These are phyloP conservation scores for Wickerhamomyces strasburgensis DNA, from an alignment of 805 yeast species.

Conservation along the genomic window DNA sequence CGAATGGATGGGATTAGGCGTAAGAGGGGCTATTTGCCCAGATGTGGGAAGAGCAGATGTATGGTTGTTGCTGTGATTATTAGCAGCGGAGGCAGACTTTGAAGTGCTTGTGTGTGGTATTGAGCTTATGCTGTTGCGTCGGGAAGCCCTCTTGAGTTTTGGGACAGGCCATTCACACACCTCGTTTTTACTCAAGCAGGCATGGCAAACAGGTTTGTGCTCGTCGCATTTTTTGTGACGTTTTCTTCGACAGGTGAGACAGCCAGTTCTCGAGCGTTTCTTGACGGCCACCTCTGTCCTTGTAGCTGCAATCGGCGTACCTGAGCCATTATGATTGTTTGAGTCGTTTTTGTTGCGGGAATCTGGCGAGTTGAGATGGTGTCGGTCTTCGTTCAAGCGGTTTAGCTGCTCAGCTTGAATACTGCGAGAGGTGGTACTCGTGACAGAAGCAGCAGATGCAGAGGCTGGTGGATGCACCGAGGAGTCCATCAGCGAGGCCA, in stretches of 20 bases:
- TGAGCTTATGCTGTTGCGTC: constrained; percentile 1
- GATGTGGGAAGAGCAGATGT: background rate
- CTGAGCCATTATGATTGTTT: background rate
- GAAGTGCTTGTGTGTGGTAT: background rate
- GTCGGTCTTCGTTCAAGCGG: no score
- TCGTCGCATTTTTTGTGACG: constrained; percentile 60
- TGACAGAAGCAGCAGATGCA: no score
- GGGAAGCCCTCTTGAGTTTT: constrained; percentile 26
- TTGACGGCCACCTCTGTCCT: constrained; percentile 1
- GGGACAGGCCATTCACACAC: constrained; percentile 29
- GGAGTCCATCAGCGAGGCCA: no score
- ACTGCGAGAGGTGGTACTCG: no score
- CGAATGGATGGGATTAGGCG: no score
- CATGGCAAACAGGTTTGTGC: constrained; percentile 29
- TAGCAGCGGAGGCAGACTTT: background rate
- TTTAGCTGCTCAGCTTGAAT: no score
- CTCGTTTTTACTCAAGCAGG: constrained; percentile 11
- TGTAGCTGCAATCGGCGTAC: background rate
- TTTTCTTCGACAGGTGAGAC: constrained; percentile 58
- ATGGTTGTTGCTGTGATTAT: background rate
- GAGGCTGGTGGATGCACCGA: no score
- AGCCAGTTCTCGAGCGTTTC: constrained; percentile 45
- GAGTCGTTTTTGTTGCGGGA: background rate
- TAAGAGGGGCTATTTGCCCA: no score
- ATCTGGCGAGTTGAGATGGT: no score